Percentiles rank a stretch among this genome's conserved stretches.
Evolutionary conservation across 495 filamentous ascomycete species (phyloP).

Genomic region (Annulohypoxylon stygium): DNA sequence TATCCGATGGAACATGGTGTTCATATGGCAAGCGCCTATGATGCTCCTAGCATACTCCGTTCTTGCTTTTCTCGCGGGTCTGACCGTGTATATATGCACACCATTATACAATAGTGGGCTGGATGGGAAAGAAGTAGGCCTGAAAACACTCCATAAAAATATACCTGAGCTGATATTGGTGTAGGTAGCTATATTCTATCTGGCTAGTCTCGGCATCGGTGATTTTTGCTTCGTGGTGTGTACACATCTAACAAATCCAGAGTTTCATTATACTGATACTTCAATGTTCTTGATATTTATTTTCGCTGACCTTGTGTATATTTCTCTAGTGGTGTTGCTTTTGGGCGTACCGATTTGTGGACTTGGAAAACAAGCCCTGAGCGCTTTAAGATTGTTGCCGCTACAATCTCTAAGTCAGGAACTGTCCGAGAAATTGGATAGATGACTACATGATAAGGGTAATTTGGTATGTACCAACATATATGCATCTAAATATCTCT

Average conservation of each 20-base stretch:
- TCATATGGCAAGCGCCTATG: conserved; percentile 51
- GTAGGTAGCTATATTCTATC: conserved; percentile 48
- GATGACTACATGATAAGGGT: too few relatives aligned
- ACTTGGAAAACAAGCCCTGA: conserved; percentile 31
- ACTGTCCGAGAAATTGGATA: too few relatives aligned
- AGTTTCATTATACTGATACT: background rate
- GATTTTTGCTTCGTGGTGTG: conserved; percentile 39
- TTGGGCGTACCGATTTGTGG: conserved; percentile 50
- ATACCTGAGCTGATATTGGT: background rate
- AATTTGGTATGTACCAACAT: too few relatives aligned
- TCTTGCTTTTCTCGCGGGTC: conserved; percentile 43
- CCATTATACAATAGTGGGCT: conserved; percentile 34
- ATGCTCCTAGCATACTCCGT: conserved; percentile 53
- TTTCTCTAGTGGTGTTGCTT: conserved; percentile 43
- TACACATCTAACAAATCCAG: background rate
- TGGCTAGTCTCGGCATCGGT: conserved; percentile 30
- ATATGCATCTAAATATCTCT: too few relatives aligned
- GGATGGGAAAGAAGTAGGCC: conserved; percentile 25
- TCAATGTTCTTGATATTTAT: too few relatives aligned
- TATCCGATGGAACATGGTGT: conserved; percentile 49
- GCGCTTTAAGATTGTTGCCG: too few relatives aligned
- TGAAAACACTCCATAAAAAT: background rate
- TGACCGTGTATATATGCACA: conserved; percentile 50
- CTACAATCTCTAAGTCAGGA: too few relatives aligned
- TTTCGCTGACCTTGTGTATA: too few relatives aligned